A percentile compares a stretch with the other conserved stretches of the same genome.
phyloP scores from a whole-genome alignment of 2,329 filamentous ascomycete genomes.

The Monilinia fructicola region DNA sequence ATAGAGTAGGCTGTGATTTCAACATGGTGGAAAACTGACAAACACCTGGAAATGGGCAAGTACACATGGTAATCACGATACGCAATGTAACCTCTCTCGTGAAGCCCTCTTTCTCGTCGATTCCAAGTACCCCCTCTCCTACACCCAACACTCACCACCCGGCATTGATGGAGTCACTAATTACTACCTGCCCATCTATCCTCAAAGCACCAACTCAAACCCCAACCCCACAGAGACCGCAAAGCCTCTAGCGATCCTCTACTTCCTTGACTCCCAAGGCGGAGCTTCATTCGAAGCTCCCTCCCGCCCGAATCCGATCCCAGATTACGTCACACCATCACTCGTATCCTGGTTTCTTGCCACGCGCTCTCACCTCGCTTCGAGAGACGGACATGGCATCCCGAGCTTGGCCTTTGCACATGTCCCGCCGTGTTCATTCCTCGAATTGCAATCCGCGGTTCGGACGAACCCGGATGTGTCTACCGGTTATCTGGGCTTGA shows the following conservation, averaged over 20 bases:
- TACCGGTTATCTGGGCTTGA: conserved; percentile 48
- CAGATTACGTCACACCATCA: conserved; percentile 48
- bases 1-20: neutral
- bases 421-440: conserved; percentile 49
- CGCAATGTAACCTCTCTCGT: conserved; percentile 56
- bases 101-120: conserved; percentile 45
- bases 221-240: conserved; percentile 14
- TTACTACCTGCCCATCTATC: conserved; percentile 54
- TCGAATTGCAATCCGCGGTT: conserved; percentile 43
- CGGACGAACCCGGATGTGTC: conserved; percentile 25
- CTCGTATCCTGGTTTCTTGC: conserved; percentile 48
- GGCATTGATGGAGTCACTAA: conserved; percentile 50
- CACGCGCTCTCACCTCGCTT: conserved; percentile 39
- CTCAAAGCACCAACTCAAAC: conserved; percentile 26
- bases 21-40: neutral
- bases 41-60: conserved; percentile 53
- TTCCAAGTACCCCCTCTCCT: conserved; percentile 39
- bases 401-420: conserved; percentile 57
- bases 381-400: conserved; percentile 41
- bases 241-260: conserved; percentile 53
- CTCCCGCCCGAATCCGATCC: conserved; percentile 34
- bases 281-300: conserved; percentile 50
- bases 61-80: conserved; percentile 72
- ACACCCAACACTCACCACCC: conserved; percentile 47
- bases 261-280: conserved; percentile 70